These are phyloP conservation scores for Cylindrodendrum hubeiense DNA, from an alignment of 2,329 filamentous ascomycete genomes.

Conservation along the genomic window DNA sequence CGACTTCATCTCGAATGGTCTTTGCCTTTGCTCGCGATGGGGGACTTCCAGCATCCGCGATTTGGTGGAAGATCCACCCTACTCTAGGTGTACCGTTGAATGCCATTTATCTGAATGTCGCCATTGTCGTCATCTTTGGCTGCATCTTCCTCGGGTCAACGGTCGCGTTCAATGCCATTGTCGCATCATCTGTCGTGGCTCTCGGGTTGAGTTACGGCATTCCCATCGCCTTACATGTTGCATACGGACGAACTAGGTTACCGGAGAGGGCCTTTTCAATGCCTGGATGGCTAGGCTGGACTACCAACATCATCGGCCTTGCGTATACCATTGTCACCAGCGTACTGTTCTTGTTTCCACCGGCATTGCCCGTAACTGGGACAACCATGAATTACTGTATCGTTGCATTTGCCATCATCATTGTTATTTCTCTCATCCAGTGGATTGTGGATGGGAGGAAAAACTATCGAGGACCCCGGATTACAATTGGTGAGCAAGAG, in stretches of 20 bases:
- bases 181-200: conserved; percentile 78
- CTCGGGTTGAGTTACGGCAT: conserved; percentile 81
- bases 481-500: conserved; percentile 24
- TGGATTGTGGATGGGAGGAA: conserved; percentile 62
- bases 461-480: conserved; percentile 48
- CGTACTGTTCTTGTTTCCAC: conserved; percentile 79
- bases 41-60: conserved; percentile 71
- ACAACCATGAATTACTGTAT: conserved; percentile 75
- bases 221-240: conserved; percentile 76
- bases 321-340: conserved; percentile 75
- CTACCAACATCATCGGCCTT: conserved; percentile 60
- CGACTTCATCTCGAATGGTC: conserved; percentile 74
- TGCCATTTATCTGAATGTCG: conserved; percentile 70
- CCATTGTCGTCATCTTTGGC: conserved; percentile 75
- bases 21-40: conserved; percentile 75
- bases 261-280: conserved; percentile 61
- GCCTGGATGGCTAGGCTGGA: conserved; percentile 52
- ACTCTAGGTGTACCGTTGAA: conserved; percentile 75
- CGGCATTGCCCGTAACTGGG: conserved; percentile 71
- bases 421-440: conserved; percentile 55
- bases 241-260: conserved; percentile 73
- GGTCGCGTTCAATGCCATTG: conserved; percentile 77
- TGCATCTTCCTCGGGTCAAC: conserved; percentile 77
- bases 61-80: conserved; percentile 73
- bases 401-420: conserved; percentile 59